These are phyloP conservation scores for Posidonia australis DNA, from an alignment of 106 monocot genomes.

Conservation along the genomic window DNA sequence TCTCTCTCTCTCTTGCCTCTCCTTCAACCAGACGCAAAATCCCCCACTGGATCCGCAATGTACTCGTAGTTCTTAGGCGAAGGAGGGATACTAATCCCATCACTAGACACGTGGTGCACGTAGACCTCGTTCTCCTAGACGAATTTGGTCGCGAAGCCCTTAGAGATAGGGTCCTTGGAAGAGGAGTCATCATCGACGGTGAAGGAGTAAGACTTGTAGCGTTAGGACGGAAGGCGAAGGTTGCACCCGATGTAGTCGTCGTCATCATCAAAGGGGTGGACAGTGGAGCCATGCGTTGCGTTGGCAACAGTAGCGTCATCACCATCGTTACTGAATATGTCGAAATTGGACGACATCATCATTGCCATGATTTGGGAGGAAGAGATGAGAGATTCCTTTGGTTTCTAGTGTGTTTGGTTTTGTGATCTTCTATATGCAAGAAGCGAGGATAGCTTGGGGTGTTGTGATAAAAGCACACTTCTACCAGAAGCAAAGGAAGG, in stretches of 20 bases:
- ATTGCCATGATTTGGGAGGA: too few relatives aligned
- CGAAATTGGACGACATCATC: too few relatives aligned
- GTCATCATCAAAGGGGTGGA: slow-evolving; percentile 39
- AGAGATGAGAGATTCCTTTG: too few relatives aligned
- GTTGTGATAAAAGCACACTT: too few relatives aligned
- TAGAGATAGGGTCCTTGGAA: not conserved
- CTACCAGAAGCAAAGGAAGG: too few relatives aligned
- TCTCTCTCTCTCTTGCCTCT: too few relatives aligned
- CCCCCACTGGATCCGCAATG: slow-evolving; percentile 22
- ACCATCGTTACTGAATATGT: too few relatives aligned
- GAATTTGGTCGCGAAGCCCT: slow-evolving; percentile 4
- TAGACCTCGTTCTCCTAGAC: slow-evolving; percentile 1
- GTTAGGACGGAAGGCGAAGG: slow-evolving; percentile 30
- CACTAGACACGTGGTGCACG: slow-evolving; percentile 17
- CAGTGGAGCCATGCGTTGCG: too few relatives aligned
- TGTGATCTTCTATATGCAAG: too few relatives aligned
- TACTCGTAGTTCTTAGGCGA: slow-evolving; percentile 45
- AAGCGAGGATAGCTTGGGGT: too few relatives aligned
- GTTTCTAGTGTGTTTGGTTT: too few relatives aligned
- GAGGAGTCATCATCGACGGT: too few relatives aligned
- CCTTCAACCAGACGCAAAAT: slow-evolving; percentile 10
- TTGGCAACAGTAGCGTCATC: slow-evolving; percentile 5
- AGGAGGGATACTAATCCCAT: slow-evolving; percentile 24
- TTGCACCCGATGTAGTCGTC: slow-evolving; percentile 38
- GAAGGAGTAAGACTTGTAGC: slow-evolving; percentile 22